Evolutionary conservation across 192 early-diverging fungal genomes (phyloP), one percentile per base, ranked within the genome.

Genomic region (Hyaloraphidium curvatum): DNA sequence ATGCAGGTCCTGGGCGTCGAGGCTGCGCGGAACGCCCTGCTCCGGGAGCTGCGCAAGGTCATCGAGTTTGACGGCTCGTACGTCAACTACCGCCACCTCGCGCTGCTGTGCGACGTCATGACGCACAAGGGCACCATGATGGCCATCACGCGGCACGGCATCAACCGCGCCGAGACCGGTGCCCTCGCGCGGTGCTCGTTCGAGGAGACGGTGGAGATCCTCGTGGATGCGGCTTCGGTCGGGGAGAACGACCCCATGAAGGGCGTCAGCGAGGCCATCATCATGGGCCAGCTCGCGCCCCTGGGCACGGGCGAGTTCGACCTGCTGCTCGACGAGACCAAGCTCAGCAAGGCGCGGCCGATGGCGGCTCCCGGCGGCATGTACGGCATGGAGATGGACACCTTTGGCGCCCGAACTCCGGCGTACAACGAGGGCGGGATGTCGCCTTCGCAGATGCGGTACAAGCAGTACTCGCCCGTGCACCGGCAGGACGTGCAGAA

Each of bases 131-230:
- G 94, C 41, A 69, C 76, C 40, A 62, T 98, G 58, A 96, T 92
- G 78, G 86, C 94, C 23, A 98, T 98, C 60, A 91, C 91, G 1
- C 84, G 94, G 43, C 91, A 96, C 57, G 94, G 94, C 62, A 98
- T 98, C 64, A 98, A 94, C 66, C 77, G 91, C 31, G 81, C 90
- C 16, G 89, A 92, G 58, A 84, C 89, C 1, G 90, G 89, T 40
- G 89, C 86, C 7, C 67, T 98, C 40, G 89, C 92, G 74, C 78
- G 91, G 31, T 86, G 84, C 53, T 91, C 94, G 7, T 98, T 98
- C 52, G 94, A 98, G 69, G 94, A 98, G 70, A 96, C 94, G 0
- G 94, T 98, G 0, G 94, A 98, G 70, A 82, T 95, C 64, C 75
- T 98, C 57, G 83, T 98, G 75, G 90, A 95, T 29, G 88, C 91